Conservation (phyloP, 768 basidiomycete genomes). For the Paxillus ammoniavirescens region DNA sequence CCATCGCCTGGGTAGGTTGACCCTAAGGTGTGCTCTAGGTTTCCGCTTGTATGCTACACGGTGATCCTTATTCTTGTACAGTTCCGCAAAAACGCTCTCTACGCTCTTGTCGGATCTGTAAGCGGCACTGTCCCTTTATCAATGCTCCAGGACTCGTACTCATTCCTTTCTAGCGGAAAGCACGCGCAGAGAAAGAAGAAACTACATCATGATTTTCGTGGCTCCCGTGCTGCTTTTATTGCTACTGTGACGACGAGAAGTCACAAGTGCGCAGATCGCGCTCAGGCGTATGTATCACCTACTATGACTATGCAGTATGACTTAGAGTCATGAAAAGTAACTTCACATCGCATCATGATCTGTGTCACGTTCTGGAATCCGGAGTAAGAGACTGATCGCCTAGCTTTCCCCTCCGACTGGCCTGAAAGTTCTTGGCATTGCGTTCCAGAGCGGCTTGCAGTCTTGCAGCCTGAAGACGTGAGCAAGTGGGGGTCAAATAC, state of each 20-base stretch:
- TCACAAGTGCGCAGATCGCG: conserved; percentile 9
- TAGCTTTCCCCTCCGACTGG: conserved; percentile 24
- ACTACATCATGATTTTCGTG: conserved; percentile 35
- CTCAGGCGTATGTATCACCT: conserved; percentile 20
- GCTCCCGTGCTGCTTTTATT: neutral
- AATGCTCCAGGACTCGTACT: neutral
- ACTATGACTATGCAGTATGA: conserved; percentile 18
- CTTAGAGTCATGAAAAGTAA: conserved; percentile 11
- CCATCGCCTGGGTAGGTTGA: conserved; percentile 55
- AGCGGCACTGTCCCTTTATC: conserved; percentile 24
- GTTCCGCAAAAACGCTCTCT: conserved; percentile 84
- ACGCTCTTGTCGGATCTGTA: conserved; percentile 74
- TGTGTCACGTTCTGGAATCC: conserved; percentile 11
- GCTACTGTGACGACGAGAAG: conserved; percentile 1
- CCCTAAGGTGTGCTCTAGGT: conserved; percentile 55
- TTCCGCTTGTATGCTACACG: neutral
- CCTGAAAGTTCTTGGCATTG: conserved; percentile 30
- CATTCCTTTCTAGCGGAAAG: conserved; percentile 51
- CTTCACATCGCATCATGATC: conserved; percentile 4
- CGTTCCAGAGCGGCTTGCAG: conserved; percentile 63
- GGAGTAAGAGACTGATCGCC: conserved; percentile 20
- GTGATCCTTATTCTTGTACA: conserved; percentile 27
- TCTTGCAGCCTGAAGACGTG: conserved; percentile 55
- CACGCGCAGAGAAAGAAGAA: conserved; percentile 59
- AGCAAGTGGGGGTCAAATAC: neutral